Evolutionary conservation across 331 rosid species (phyloP).

Genomic region (Ulmus americana): DNA sequence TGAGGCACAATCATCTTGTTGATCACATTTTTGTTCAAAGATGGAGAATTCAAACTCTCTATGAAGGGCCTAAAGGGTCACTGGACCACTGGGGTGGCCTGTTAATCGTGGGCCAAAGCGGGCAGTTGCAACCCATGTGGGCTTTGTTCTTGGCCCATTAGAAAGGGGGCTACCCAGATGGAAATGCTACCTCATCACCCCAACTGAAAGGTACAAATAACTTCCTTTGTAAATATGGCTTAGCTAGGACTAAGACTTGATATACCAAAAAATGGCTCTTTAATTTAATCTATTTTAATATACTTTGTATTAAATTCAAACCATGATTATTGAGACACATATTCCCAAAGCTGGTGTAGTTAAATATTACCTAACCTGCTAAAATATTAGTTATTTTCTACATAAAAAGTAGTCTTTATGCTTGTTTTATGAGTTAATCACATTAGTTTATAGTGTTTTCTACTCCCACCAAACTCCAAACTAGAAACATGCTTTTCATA

Average conservation of each 20-base stretch:
- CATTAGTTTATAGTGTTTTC: background rate
- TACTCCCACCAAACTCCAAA: background rate
- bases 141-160: background rate
- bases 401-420: background rate
- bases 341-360: background rate
- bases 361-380: background rate
- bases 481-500: background rate
- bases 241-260: background rate
- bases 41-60: no score
- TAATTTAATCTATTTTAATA: background rate
- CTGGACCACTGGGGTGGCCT: background rate
- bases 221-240: background rate
- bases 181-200: background rate
- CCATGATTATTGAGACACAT: background rate
- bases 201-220: background rate
- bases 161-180: background rate
- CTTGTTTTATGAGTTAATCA: conserved; percentile 1
- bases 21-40: no score
- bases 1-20: no score
- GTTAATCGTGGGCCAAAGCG: background rate
- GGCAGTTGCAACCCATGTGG: no score
- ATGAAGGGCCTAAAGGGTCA: background rate
- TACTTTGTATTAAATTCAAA: background rate
- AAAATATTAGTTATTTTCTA: background rate
- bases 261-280: background rate